Base-by-base conservation (phyloP, 1,284 basidiomycete genomes). In the Ustilago trichophora region DNA sequence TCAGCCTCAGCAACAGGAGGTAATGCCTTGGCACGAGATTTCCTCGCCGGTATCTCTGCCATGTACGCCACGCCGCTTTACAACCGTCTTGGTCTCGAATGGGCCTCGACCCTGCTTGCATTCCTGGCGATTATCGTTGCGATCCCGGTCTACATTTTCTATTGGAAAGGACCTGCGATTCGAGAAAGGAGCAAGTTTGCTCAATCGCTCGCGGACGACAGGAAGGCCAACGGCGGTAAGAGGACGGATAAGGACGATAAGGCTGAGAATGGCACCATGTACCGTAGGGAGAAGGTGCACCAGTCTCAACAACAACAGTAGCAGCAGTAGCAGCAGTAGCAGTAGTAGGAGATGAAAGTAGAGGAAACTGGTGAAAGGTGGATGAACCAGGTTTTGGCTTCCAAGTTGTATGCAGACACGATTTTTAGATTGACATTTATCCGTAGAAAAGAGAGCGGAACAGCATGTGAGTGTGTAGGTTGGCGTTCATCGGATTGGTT, bases 71-170 rank as follows among this genome's bases (percentile, higher is more conserved):
- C 77, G 1, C 83, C 83, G 2, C 76, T 84, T 45, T 84, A 77
- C 54, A 34, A 69, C 18, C 69, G 82, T 18, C 66, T 82, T 10
- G 72, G 76, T 3, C 44, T 56, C n/a, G 82, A 83, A 51, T 84
- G 81, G 79, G 82, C 82, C 1, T 72, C 75, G 5, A 83, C 83
- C 0, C 75, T 84, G 27, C 71, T 84, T 3, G 82, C 75, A 24
- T 79, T 79, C 71, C 59, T 84, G 22, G 83, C 82, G 1, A 66
- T 80, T 5, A 27, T 83, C 32, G 78, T 83, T 8, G 77, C 77
- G 6, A 79, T 83, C 25, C 83, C 83, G 0, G 78, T 84, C 24
- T 84, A 81, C 60, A 48, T 84, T 31, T 83, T 84, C 76, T 83
- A 83, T 66, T 79, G 55, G 58, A 75, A 83, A 21, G 83, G 83